phyloP scores from a whole-genome alignment of 2,329 filamentous ascomycete species.

The Diaporthe sp. region DNA sequence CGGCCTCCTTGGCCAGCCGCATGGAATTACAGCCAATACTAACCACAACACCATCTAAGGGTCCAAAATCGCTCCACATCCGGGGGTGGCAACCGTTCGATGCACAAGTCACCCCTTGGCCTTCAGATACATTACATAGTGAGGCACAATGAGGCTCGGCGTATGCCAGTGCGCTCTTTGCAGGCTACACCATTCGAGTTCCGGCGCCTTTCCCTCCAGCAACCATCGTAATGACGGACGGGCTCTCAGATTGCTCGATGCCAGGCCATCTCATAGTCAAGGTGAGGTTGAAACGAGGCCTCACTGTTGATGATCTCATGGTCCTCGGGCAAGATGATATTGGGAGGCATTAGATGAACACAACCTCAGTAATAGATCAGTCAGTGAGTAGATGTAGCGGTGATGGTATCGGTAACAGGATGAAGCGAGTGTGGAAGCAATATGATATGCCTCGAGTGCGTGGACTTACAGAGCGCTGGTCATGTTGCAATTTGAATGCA shows the following conservation, averaged over 20 bases:
- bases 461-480: not conserved
- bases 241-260: slow-evolving; percentile 54
- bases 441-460: not conserved
- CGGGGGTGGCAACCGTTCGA: not conserved
- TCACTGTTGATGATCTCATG: not conserved
- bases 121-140: not conserved
- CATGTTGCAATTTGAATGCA: not conserved
- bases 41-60: slow-evolving; percentile 50
- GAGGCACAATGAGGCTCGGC: not conserved
- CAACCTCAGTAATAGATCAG: slow-evolving; percentile 58
- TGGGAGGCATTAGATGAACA: slow-evolving; percentile 51
- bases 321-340: slow-evolving; percentile 48
- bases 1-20: slow-evolving; percentile 49
- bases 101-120: not conserved
- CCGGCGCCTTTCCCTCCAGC: slow-evolving; percentile 60
- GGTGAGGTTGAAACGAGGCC: slow-evolving; percentile 52
- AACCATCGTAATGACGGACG: slow-evolving; percentile 57
- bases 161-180: not conserved
- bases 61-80: slow-evolving; percentile 28
- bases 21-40: slow-evolving; percentile 55
- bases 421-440: not conserved
- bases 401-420: not conserved
- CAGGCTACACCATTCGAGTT: slow-evolving; percentile 49
- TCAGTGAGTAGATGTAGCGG: too few species aligned
- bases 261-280: slow-evolving; percentile 50